Percentiles rank a stretch among this genome's conserved stretches.
Conservation (phyloP, 352 stramenopile species). For the Pythium pectinolyticum region DNA sequence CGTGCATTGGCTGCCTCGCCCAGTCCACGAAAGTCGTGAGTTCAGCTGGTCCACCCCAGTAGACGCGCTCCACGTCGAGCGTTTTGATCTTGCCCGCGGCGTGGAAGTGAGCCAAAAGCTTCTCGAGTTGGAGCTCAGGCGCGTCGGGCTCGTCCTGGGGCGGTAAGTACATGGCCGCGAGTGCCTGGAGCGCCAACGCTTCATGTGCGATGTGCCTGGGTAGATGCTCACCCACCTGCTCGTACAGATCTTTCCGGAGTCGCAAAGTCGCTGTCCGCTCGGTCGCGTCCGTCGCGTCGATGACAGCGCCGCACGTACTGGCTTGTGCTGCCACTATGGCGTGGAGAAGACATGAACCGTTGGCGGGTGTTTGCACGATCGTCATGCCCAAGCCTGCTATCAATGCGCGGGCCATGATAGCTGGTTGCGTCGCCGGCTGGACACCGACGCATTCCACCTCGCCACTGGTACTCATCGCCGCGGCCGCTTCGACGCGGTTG, state of each 20-base stretch:
- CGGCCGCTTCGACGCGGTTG: not conserved
- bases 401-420: not conserved
- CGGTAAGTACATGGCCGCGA: not conserved
- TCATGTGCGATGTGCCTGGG: not conserved
- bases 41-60: not conserved
- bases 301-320: not conserved
- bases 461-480: too few species aligned
- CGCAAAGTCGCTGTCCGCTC: not conserved
- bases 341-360: not conserved
- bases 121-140: not conserved
- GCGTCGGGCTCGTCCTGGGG: not conserved
- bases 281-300: not conserved
- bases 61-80: not conserved
- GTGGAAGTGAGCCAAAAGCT: not conserved
- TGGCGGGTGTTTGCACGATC: not conserved
- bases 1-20: not conserved
- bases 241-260: not conserved
- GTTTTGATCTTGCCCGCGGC: not conserved
- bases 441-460: not conserved
- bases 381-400: not conserved
- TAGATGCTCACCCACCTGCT: not conserved
- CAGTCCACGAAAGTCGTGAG: not conserved
- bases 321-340: not conserved
- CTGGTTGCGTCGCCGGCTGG: not conserved
- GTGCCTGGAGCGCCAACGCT: not conserved